Base-by-base conservation (phyloP, 352 stramenopile genomes). In the Peronospora belbahrii region DNA sequence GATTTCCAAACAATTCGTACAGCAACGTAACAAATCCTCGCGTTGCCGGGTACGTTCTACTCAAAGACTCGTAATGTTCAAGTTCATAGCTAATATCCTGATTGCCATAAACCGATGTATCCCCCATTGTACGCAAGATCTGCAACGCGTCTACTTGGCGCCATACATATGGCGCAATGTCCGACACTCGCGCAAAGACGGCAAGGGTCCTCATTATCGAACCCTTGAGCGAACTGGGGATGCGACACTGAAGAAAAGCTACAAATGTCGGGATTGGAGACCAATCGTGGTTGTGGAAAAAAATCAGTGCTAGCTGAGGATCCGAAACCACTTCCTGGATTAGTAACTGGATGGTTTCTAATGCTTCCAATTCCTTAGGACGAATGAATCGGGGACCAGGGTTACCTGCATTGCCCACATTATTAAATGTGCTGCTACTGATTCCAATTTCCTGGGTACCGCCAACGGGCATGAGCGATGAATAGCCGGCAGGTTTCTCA, bases 241-340 rank as follows among this genome's bases (percentile, higher is more conserved):
- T 88, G 9, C 76, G 74, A 36, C 77, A 91, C 43, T 89, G 82
- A 30, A 93, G 31, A 47, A 93, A 88, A 10, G 78, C 67, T 23
- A 91, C 77, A 35, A 93, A 90, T 14, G 75, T 87, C 39, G 79
- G 65, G 27, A 93, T 83, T 11, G 80, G 77, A 30, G 78, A 82
- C 74, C 75, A 88, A 39, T 90, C 78, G 30, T 88, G 82, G 49
- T 89, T 89, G 65, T 91, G 77, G 60, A 90, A 88, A 48, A 93
- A 91, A 15, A 89, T 82, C 4, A 87, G 52, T 13, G 77, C 79
- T 23, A 93, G 60, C 35, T 88, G 75, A 42, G 67, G 64, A 43
- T 91, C 76, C 20, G 62, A 62, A 15, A 93, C 72, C 23, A 93
- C 78, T 18, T 76, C 64, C 36, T 91, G 82, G 35, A 93, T 85